Evolutionary conservation across 2,329 filamentous ascomycete species (phyloP).

Genomic region (Rachicladosporium sp.): DNA sequence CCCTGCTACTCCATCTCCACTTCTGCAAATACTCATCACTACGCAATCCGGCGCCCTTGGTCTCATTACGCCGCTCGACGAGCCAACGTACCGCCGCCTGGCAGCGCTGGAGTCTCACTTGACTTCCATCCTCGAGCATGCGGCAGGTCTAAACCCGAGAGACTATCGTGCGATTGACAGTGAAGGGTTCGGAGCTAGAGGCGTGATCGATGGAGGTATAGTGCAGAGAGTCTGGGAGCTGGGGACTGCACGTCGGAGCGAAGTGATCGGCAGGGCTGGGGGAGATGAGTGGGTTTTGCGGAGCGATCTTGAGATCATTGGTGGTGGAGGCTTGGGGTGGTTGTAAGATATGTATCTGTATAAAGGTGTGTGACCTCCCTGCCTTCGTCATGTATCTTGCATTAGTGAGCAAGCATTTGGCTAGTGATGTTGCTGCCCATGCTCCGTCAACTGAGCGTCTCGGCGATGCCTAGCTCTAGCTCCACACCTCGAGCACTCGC

Average conservation of each 20-base stretch:
- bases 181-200: constrained; percentile 41
- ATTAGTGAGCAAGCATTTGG: no score
- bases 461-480: no score
- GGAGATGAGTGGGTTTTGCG: constrained; percentile 54
- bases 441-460: no score
- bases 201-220: constrained; percentile 67
- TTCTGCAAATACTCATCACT: constrained; percentile 53
- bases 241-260: constrained; percentile 55
- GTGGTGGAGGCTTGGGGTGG: constrained; percentile 52
- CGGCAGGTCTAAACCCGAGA: constrained; percentile 71
- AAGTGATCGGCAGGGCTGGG: constrained; percentile 65
- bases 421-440: no score
- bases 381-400: no score
- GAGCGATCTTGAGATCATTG: constrained; percentile 54
- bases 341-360: constrained; percentile 19
- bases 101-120: constrained; percentile 72
- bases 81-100: constrained; percentile 72
- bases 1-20: constrained; percentile 8
- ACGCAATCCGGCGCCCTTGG: constrained; percentile 65
- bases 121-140: constrained; percentile 59
- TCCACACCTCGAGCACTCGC: no score
- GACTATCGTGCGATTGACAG: constrained; percentile 53
- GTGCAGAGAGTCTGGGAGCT: constrained; percentile 65
- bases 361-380: no score
- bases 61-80: constrained; percentile 63